These are phyloP conservation scores for Erigeron philadelphicus DNA, from an alignment of 140 eudicot species.

Conservation along the genomic window DNA sequence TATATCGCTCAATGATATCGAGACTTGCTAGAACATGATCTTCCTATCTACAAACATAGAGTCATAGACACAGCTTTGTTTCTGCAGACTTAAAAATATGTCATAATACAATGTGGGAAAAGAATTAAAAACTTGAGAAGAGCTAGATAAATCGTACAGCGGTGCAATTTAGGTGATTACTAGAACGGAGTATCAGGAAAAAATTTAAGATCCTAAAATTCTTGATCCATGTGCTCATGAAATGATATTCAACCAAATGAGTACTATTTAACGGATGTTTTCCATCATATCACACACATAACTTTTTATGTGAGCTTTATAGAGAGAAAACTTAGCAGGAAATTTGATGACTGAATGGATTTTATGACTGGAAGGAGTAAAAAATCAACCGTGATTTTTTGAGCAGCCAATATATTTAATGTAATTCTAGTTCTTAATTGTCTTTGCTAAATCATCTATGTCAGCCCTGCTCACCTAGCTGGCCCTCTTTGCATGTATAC, in stretches of 20 bases:
- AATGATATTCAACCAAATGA: neutral
- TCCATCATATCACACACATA: conserved; percentile 7
- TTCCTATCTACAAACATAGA: conserved; percentile 10
- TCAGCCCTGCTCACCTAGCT: conserved; percentile 5
- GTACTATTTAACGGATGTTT: neutral
- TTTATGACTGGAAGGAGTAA: neutral
- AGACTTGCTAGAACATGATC: conserved; percentile 4
- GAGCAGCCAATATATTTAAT: neutral
- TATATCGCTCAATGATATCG: conserved; percentile 8
- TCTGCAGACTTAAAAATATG: neutral
- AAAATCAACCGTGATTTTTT: too few species aligned
- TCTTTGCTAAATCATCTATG: conserved; percentile 9
- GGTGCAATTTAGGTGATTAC: conserved; percentile 12
- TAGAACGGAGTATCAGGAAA: neutral
- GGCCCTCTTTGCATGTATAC: neutral
- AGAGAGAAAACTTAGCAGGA: neutral
- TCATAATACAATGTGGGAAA: neutral
- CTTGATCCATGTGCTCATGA: conserved; percentile 5
- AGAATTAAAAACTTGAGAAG: neutral
- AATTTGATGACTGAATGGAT: conserved; percentile 3
- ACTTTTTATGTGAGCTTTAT: neutral
- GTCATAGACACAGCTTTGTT: conserved; percentile 10
- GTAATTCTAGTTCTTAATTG: neutral
- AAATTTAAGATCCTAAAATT: neutral
- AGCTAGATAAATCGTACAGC: conserved; percentile 1